A percentile compares a stretch with the other conserved stretches of the same genome.
These are phyloP conservation scores for Boletus fagicola DNA, from an alignment of 768 basidiomycete species.

Conservation along the genomic window DNA sequence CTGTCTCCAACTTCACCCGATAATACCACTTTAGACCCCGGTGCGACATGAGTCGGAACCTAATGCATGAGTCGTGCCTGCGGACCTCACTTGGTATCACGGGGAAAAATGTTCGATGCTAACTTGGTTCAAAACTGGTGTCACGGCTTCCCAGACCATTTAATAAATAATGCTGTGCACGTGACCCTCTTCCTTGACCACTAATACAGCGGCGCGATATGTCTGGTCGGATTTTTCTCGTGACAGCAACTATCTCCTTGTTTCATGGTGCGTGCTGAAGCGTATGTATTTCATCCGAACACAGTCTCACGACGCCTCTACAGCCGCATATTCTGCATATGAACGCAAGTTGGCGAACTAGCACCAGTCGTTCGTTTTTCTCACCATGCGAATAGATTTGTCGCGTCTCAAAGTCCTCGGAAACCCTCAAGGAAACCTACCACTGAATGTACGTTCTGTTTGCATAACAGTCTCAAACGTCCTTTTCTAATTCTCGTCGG, in stretches of 20 bases:
- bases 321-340: conserved; percentile 79
- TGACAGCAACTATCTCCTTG: conserved; percentile 45
- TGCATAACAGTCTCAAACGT: neutral
- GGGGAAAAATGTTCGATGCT: too few species aligned
- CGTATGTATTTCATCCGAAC: neutral
- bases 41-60: neutral
- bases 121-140: neutral
- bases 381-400: conserved; percentile 49
- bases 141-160: neutral
- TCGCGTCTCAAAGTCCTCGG: conserved; percentile 76
- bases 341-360: conserved; percentile 53
- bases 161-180: neutral
- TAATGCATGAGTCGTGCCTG: neutral
- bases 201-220: conserved; percentile 14
- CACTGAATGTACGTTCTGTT: conserved; percentile 51
- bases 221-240: conserved; percentile 47
- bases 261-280: conserved; percentile 48
- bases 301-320: conserved; percentile 1
- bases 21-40: neutral
- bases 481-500: neutral
- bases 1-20: neutral
- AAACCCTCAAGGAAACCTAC: conserved; percentile 63
- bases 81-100: neutral
- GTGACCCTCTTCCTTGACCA: neutral
- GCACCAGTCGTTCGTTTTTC: conserved; percentile 18